Evolutionary conservation across 306 rosid genomes (phyloP).

Genomic region (Purshia tridentata): DNA sequence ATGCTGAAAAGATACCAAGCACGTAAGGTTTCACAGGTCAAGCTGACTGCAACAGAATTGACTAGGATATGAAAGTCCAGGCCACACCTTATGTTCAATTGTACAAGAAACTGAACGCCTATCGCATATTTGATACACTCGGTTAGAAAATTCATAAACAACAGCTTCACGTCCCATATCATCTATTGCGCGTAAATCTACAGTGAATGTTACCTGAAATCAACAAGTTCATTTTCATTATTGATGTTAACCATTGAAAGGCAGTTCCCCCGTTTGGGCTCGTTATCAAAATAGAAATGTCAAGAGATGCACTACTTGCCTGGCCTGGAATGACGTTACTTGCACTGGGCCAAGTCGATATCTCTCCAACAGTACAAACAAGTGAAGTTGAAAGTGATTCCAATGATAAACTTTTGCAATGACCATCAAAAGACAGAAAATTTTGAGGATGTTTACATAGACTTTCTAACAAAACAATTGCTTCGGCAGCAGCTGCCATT

Average conservation of each 20-base stretch:
- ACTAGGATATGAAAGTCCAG: slow-evolving; percentile 3
- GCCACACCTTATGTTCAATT: slow-evolving; percentile 74
- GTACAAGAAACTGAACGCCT: slow-evolving; percentile 80
- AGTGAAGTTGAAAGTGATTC: slow-evolving; percentile 82
- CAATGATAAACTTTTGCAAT: slow-evolving; percentile 57
- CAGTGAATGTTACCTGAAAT: slow-evolving; percentile 76
- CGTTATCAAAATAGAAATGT: slow-evolving; percentile 20
- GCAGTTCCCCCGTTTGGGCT: slow-evolving; percentile 20
- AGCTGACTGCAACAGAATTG: slow-evolving; percentile 3
- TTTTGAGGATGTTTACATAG: slow-evolving; percentile 77
- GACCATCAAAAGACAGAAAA: slow-evolving; percentile 63
- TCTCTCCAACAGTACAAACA: slow-evolving; percentile 96
- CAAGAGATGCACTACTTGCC: slow-evolving; percentile 57
- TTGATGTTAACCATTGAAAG: slow-evolving; percentile 2
- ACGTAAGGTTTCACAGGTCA: neutral
- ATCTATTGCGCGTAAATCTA: slow-evolving; percentile 87
- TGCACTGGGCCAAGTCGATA: slow-evolving; percentile 99
- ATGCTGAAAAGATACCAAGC: slow-evolving; percentile 47
- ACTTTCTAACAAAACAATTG: slow-evolving; percentile 67
- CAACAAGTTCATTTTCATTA: slow-evolving; percentile 18
- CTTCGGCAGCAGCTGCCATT: slow-evolving; percentile 83
- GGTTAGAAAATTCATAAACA: slow-evolving; percentile 66
- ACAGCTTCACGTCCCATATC: slow-evolving; percentile 88
- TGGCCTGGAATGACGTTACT: slow-evolving; percentile 98
- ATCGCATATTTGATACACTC: slow-evolving; percentile 71